Evolutionary conservation across 1,284 basidiomycete species (phyloP), one percentile per base, ranked within the genome.

Genomic region (Pseudozyma sp.): DNA sequence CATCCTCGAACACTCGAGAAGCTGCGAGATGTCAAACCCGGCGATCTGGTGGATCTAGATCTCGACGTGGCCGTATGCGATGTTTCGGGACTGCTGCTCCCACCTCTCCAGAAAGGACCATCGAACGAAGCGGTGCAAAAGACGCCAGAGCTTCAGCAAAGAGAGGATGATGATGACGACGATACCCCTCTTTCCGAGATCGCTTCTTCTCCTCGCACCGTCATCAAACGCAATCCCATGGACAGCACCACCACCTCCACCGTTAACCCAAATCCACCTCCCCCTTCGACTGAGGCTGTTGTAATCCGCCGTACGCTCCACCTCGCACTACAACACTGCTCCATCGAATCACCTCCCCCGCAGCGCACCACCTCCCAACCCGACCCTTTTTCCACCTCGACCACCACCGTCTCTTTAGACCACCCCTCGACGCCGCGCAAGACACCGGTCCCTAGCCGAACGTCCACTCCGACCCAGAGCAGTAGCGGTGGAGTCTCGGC

Each of bases 101-200:
- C 51, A 5, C 2, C 40, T 11, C 43, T 44, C 8, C 43, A 44
- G 13, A 19, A 44, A 7, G 43, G 19, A 9, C 8, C 7, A 44
- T 7, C 17, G 17, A 44, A 9, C 1, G 19, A 42, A 7, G n/a
- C 7, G 3, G 5, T 13, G 19, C 8, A 24, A 44, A 19, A n/a
- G 19, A 24, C 19, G 24, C 19, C 43, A 8, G 43, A 42, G 7
- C 10, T 42, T 7, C 8, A 44, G 9, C 29, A 8, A 17, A n/a
- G 37, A 6, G 44, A 45, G 0, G 56, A 61, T 3, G 59, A 61
- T 11, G 68, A 72, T 5, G 69, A 72, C 16, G 69, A 72, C 31
- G 64, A 72, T 52, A 72, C 54, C 19, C 69, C 69, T 13, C 37
- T 72, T 1, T 67, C 63, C 8, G 59, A 67, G 30, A 54, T 72